phyloP scores from a whole-genome alignment of 2,329 filamentous ascomycete species.

The Phialophora macrospora region DNA sequence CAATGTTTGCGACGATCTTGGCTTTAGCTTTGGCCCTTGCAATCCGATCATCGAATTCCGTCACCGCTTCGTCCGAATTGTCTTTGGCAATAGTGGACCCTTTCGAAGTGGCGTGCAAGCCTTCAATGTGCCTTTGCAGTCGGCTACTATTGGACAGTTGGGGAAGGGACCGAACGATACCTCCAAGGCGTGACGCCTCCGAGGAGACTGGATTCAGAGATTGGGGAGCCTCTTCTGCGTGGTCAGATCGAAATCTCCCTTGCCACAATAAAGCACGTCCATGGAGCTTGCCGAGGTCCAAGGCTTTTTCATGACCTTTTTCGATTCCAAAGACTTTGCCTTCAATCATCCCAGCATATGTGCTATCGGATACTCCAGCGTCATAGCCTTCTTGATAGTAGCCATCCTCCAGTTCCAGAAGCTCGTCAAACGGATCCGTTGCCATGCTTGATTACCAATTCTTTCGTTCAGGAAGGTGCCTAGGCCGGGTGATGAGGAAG shows the following conservation, averaged over 20 bases:
- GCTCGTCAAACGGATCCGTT: slow-evolving; percentile 59
- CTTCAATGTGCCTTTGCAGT: slow-evolving; percentile 75
- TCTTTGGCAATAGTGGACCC: slow-evolving; percentile 75
- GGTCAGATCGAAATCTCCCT: slow-evolving; percentile 57
- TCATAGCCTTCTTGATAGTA: slow-evolving; percentile 85
- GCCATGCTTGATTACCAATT: slow-evolving; percentile 42
- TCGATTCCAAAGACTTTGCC: slow-evolving; percentile 88
- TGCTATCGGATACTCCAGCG: slow-evolving; percentile 75
- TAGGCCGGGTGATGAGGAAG: too few species aligned
- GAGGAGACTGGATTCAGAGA: background rate
- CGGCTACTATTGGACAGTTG: slow-evolving; percentile 62
- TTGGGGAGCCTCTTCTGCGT: background rate
- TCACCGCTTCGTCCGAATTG: slow-evolving; percentile 87
- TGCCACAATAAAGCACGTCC: slow-evolving; percentile 84
- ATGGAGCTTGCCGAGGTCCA: slow-evolving; percentile 77
- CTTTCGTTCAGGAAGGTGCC: too few species aligned
- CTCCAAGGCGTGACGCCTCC: slow-evolving; percentile 8
- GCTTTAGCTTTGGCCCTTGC: slow-evolving; percentile 82
- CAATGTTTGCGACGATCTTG: slow-evolving; percentile 79
- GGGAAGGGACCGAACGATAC: slow-evolving; percentile 20
- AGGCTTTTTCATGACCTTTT: slow-evolving; percentile 91
- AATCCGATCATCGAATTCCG: slow-evolving; percentile 86
- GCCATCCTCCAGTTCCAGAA: slow-evolving; percentile 65
- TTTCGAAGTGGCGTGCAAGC: slow-evolving; percentile 78
- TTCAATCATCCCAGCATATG: slow-evolving; percentile 78